These are phyloP conservation scores for Aureobasidium sp. DNA, from an alignment of 2,329 filamentous ascomycete genomes.

Conservation along the genomic window DNA sequence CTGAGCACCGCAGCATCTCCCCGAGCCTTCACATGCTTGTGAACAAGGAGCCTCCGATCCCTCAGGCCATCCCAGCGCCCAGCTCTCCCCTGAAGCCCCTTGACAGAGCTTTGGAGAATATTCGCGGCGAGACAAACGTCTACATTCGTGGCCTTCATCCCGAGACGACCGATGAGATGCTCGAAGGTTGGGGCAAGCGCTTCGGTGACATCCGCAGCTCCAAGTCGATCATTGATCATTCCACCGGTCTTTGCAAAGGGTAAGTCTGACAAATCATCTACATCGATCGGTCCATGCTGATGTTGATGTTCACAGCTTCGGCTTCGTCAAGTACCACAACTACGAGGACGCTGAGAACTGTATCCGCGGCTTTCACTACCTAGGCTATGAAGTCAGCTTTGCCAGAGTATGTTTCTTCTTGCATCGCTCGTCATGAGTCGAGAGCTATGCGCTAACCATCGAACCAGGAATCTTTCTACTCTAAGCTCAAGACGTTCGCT, in stretches of 20 bases:
- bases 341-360: slow-evolving; percentile 88
- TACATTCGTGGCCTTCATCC: slow-evolving; percentile 96
- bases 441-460: slow-evolving; percentile 22
- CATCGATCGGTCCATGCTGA: slow-evolving; percentile 26
- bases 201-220: slow-evolving; percentile 94
- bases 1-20: slow-evolving; percentile 35
- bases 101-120: slow-evolving; percentile 90
- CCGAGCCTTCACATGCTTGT: slow-evolving; percentile 41
- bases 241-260: slow-evolving; percentile 94
- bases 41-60: slow-evolving; percentile 72
- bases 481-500: slow-evolving; percentile 90
- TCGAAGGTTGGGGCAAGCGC: slow-evolving; percentile 72
- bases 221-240: slow-evolving; percentile 96
- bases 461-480: slow-evolving; percentile 87
- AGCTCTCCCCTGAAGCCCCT: slow-evolving; percentile 81
- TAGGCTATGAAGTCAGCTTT: slow-evolving; percentile 96
- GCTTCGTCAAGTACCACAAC: slow-evolving; percentile 91
- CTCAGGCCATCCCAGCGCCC: slow-evolving; percentile 81
- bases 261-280: slow-evolving; percentile 38
- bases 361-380: slow-evolving; percentile 88
- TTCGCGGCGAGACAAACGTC: slow-evolving; percentile 92
- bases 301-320: slow-evolving; percentile 59
- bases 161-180: slow-evolving; percentile 86
- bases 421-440: neutral
- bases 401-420: slow-evolving; percentile 59